Evolutionary conservation across 805 yeast species (phyloP), one percentile per base, ranked within the genome.

Genomic region (Cyberlindnera japonica): DNA sequence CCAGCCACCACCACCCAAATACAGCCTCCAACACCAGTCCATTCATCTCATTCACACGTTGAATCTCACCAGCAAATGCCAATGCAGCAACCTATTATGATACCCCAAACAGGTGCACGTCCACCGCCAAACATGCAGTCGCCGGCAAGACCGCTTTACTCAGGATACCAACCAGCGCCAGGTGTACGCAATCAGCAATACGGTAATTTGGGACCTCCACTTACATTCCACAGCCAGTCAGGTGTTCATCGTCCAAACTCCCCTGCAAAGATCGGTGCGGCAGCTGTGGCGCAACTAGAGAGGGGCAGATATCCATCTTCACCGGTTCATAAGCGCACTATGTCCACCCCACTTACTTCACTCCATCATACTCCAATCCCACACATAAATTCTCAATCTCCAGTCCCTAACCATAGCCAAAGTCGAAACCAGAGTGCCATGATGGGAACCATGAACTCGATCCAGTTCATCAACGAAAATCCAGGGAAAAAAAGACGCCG

Each of bases 191-290:
- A 25, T n/a, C 48, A 38, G 7, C 29, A 24, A 10, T 40, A 34
- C 18, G 40, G 41, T 1, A 40, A 43, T 32, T 32, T 52, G 6
- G 58, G 51, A 1, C 58, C 57, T 9, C 58, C 58, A 18, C 48
- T 50, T 4, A 19, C 48, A 4, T 38, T 52, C 25, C 45, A 45
- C 11, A 9, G 11, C 14, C 33, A 32, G 7, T 29, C 37, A n/a
- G 11, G 12, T 4, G 5, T 25, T 11, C 46, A 43, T 2, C 59
- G 81, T 45, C 76, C 81, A 14, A 58, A 72, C 22, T 79, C 86
- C 2, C 89, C 89, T 0, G 83, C 87, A 1, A 79, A 77, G 50
- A 70, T 81, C 10, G 90, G 90, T 1, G 88, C 88, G 1, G 74
- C 72, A 17, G 87, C 88, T 1, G 84, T 82, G 1, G 82, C 86